phyloP scores from a whole-genome alignment of 2,329 filamentous ascomycete genomes.

The Fusarium sp. region DNA sequence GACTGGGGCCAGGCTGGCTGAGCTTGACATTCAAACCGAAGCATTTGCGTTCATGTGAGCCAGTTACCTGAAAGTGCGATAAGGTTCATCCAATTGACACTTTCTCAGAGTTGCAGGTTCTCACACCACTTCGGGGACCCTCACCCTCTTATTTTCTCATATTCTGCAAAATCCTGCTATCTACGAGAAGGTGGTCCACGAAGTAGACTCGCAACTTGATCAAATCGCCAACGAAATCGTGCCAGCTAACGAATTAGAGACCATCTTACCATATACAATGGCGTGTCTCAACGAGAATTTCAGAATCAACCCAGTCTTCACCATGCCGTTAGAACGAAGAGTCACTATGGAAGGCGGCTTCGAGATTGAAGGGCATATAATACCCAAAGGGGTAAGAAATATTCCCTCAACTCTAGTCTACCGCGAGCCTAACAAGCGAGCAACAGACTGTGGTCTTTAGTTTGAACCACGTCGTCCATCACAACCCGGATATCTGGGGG shows the following conservation, averaged over 20 bases:
- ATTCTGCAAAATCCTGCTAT: neutral
- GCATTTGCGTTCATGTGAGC: constrained; percentile 1
- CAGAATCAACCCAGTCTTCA: neutral
- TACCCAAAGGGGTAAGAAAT: neutral
- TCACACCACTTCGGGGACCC: neutral
- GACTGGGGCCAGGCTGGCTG: neutral
- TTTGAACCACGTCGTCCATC: neutral
- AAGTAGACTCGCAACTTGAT: neutral
- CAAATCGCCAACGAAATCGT: neutral
- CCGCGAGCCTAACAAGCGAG: neutral
- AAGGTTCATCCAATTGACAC: neutral
- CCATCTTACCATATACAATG: neutral
- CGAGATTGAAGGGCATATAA: neutral
- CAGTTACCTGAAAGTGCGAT: neutral
- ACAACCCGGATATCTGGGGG: neutral
- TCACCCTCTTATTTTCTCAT: neutral
- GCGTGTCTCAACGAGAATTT: neutral
- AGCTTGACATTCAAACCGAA: neutral
- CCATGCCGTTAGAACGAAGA: neutral
- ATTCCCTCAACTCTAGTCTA: neutral
- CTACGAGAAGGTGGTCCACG: neutral
- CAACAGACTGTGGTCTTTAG: neutral
- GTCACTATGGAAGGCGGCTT: neutral
- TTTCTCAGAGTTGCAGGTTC: neutral
- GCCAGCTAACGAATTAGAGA: neutral